Evolutionary conservation across 768 basidiomycete genomes (phyloP).

Genomic region (Tubosaeta brunneosetosa): DNA sequence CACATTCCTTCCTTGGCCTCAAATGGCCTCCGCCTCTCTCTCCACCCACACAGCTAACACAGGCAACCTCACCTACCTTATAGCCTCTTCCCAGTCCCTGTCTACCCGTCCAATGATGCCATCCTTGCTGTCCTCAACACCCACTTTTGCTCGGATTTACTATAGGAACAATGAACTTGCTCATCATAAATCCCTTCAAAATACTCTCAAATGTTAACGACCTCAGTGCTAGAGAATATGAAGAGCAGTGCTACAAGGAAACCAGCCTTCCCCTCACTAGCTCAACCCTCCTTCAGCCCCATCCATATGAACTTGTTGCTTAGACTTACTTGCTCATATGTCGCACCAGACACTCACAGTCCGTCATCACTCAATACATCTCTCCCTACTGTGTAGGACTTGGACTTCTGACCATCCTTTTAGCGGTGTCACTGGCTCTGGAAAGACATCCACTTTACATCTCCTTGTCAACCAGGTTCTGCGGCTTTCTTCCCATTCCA

Average conservation of each 20-base stretch:
- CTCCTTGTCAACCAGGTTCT: constrained; percentile 79
- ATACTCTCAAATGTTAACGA: constrained; percentile 79
- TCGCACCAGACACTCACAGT: constrained; percentile 70
- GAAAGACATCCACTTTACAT: constrained; percentile 70
- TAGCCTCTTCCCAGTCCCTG: constrained; percentile 63
- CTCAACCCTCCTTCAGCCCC: constrained; percentile 69
- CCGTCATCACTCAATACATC: constrained; percentile 68
- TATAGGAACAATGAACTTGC: constrained; percentile 64
- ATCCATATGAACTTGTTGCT: constrained; percentile 84
- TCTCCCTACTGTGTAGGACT: neutral
- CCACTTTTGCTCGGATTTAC: constrained; percentile 82
- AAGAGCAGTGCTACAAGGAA: constrained; percentile 77
- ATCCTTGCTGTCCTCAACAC: constrained; percentile 75
- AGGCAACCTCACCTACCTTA: constrained; percentile 74
- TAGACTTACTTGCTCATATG: constrained; percentile 80
- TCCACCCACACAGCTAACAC: constrained; percentile 56
- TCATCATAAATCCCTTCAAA: constrained; percentile 85
- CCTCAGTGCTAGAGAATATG: constrained; percentile 76
- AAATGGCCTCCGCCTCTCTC: constrained; percentile 26
- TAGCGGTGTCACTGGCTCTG: constrained; percentile 87
- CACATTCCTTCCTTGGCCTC: constrained; percentile 34
- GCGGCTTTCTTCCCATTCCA: constrained; percentile 76
- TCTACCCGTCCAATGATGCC: constrained; percentile 84
- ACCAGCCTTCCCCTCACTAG: constrained; percentile 55
- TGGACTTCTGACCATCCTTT: neutral